phyloP scores from a whole-genome alignment of 2,329 filamentous ascomycete genomes.

The Sporothrix pseudoabietina region DNA sequence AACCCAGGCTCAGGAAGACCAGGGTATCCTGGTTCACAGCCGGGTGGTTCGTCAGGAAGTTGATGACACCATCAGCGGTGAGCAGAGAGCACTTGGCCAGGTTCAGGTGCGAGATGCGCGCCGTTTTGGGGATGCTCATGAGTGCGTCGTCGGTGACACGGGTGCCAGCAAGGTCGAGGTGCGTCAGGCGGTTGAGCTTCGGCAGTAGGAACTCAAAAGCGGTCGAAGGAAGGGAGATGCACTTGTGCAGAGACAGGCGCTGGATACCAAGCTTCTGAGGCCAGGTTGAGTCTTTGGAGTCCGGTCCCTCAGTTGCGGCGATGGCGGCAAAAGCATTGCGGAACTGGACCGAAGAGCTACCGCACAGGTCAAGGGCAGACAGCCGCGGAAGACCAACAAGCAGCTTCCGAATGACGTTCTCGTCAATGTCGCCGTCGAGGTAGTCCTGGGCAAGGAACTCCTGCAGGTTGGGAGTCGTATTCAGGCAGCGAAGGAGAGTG shows the following conservation, averaged over 20 bases:
- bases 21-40: constrained; percentile 62
- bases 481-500: constrained; percentile 70
- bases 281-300: constrained; percentile 45
- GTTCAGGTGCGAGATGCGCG: constrained; percentile 75
- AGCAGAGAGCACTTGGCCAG: constrained; percentile 74
- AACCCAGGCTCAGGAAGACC: constrained; percentile 71
- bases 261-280: constrained; percentile 61
- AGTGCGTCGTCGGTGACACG: constrained; percentile 73
- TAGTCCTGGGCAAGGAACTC: constrained; percentile 83
- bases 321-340: constrained; percentile 63
- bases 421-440: constrained; percentile 72
- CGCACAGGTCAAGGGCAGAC: constrained; percentile 74
- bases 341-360: constrained; percentile 69
- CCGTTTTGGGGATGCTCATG: constrained; percentile 68
- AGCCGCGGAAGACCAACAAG: constrained; percentile 67
- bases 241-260: constrained; percentile 76
- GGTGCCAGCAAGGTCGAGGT: constrained; percentile 78
- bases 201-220: constrained; percentile 72
- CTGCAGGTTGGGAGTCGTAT: constrained; percentile 70
- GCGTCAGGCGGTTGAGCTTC: constrained; percentile 69
- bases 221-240: constrained; percentile 66
- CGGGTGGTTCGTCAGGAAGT: constrained; percentile 71
- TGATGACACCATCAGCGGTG: constrained; percentile 65
- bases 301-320: constrained; percentile 40
- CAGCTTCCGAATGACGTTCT: constrained; percentile 69